These are phyloP conservation scores for Chenopodium berlandieri DNA, from an alignment of 148 eudicot genomes.

Conservation along the genomic window DNA sequence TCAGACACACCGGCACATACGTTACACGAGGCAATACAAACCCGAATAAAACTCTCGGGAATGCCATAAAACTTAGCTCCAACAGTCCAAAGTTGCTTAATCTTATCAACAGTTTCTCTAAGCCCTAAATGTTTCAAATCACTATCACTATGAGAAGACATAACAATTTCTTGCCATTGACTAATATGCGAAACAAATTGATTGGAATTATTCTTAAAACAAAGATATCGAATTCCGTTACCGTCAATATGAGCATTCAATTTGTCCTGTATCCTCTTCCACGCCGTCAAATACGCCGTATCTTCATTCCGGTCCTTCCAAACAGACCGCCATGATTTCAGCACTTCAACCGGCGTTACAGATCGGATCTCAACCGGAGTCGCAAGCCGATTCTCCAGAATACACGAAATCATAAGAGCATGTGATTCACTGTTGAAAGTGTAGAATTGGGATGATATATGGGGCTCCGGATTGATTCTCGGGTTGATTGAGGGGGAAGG, in stretches of 20 bases:
- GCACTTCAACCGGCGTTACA: slow-evolving; percentile 56
- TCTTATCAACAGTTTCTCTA: slow-evolving; percentile 76
- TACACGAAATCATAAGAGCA: slow-evolving; percentile 58
- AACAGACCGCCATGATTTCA: slow-evolving; percentile 76
- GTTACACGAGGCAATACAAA: slow-evolving; percentile 61
- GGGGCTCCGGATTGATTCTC: slow-evolving; percentile 59
- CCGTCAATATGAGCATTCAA: slow-evolving; percentile 42
- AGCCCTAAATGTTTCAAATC: slow-evolving; percentile 76
- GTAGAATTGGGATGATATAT: slow-evolving; percentile 78
- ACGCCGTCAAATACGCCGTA: slow-evolving; percentile 83
- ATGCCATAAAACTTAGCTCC: slow-evolving; percentile 96
- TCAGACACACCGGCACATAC: slow-evolving; percentile 47
- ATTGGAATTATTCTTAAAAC: slow-evolving; percentile 71
- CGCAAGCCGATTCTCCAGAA: slow-evolving; percentile 52
- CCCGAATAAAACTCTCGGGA: slow-evolving; percentile 86
- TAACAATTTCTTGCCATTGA: slow-evolving; percentile 94
- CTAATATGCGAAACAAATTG: slow-evolving; percentile 74
- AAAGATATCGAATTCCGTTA: slow-evolving; percentile 53
- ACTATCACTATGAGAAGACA: slow-evolving; percentile 55
- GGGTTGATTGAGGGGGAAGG: slow-evolving; percentile 1
- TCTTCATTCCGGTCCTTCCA: slow-evolving; percentile 98
- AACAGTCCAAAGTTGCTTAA: slow-evolving; percentile 90
- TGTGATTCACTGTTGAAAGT: slow-evolving; percentile 79
- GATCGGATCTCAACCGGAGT: slow-evolving; percentile 64
- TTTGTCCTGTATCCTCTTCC: slow-evolving; percentile 96